Conservation (phyloP, 495 filamentous ascomycete species). For the Cercophora samala region DNA sequence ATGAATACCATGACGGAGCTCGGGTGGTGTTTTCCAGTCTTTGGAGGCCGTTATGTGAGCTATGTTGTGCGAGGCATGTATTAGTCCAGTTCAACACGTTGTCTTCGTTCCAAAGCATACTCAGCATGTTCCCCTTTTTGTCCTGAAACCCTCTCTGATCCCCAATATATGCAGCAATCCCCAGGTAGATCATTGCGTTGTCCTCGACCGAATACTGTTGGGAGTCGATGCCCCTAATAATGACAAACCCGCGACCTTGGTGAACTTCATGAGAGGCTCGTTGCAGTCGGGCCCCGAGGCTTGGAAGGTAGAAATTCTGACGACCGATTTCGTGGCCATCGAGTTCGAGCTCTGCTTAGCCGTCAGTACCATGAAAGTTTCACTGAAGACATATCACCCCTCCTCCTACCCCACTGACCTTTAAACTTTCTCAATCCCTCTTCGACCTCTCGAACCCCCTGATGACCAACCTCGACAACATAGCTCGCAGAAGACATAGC, state of each 20-base stretch:
- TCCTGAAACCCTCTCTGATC: slow-evolving; percentile 50
- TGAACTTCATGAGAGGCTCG: slow-evolving; percentile 36
- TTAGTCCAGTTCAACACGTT: background rate
- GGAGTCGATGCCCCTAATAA: slow-evolving; percentile 49
- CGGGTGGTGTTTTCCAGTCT: slow-evolving; percentile 38
- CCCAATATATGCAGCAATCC: slow-evolving; percentile 50
- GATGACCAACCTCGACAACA: background rate
- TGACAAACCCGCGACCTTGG: slow-evolving; percentile 44
- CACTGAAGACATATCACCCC: slow-evolving; percentile 11
- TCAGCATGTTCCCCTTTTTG: slow-evolving; percentile 44
- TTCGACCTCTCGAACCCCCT: background rate
- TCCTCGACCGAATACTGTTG: slow-evolving; percentile 41
- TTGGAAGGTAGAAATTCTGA: slow-evolving; percentile 42
- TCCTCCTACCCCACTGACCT: too few relatives aligned
- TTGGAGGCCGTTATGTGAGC: slow-evolving; percentile 47
- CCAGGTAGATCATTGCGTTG: slow-evolving; percentile 49
- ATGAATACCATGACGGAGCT: slow-evolving; percentile 47
- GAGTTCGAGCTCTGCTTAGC: slow-evolving; percentile 32
- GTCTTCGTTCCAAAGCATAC: slow-evolving; percentile 28
- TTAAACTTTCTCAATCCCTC: background rate
- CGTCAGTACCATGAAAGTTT: slow-evolving; percentile 8
- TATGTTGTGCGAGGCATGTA: slow-evolving; percentile 13
- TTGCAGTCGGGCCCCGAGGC: slow-evolving; percentile 31
- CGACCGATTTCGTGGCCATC: slow-evolving; percentile 36
- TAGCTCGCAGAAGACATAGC: background rate